phyloP scores from a whole-genome alignment of 306 rosid species.

The Hippophae gyantsensis region DNA sequence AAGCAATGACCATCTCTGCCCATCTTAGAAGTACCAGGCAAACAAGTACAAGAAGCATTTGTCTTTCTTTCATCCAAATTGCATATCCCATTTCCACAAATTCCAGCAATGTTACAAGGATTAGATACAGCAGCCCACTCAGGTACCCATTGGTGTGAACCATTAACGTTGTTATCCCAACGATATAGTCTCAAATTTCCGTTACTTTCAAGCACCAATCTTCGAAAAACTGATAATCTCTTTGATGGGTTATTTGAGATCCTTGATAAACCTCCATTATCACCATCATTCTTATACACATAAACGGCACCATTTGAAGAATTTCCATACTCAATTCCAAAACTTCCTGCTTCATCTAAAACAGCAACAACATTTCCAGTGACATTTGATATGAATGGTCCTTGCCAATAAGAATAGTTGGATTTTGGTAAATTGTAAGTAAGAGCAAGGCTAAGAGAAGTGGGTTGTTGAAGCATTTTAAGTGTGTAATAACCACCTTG shows the following conservation, averaged over 20 bases:
- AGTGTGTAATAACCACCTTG: constrained; percentile 77
- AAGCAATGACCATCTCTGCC: constrained; percentile 49
- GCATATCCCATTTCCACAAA: constrained; percentile 85
- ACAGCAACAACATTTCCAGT: constrained; percentile 77
- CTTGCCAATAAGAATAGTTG: constrained; percentile 81
- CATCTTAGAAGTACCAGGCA: constrained; percentile 61
- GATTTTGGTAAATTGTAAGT: constrained; percentile 65
- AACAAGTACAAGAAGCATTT: constrained; percentile 67
- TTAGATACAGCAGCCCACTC: constrained; percentile 93
- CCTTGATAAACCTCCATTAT: constrained; percentile 52
- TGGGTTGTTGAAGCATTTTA: constrained; percentile 84
- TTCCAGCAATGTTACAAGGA: constrained; percentile 87
- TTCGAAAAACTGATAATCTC: constrained; percentile 34
- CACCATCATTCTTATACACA: constrained; percentile 65
- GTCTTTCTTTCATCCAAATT: constrained; percentile 55
- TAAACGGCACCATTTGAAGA: constrained; percentile 79
- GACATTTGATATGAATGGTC: constrained; percentile 78
- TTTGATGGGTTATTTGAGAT: constrained; percentile 33
- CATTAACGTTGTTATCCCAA: constrained; percentile 78
- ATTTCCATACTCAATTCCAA: constrained; percentile 82
- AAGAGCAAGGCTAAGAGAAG: constrained; percentile 66
- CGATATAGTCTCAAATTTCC: constrained; percentile 70
- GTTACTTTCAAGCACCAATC: constrained; percentile 56
- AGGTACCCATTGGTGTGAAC: constrained; percentile 81
- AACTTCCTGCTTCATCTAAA: constrained; percentile 74